Evolutionary conservation across 164 flowering plant genomes (phyloP), one percentile per base, ranked within the genome.

Genomic region (Magnolia sinica): DNA sequence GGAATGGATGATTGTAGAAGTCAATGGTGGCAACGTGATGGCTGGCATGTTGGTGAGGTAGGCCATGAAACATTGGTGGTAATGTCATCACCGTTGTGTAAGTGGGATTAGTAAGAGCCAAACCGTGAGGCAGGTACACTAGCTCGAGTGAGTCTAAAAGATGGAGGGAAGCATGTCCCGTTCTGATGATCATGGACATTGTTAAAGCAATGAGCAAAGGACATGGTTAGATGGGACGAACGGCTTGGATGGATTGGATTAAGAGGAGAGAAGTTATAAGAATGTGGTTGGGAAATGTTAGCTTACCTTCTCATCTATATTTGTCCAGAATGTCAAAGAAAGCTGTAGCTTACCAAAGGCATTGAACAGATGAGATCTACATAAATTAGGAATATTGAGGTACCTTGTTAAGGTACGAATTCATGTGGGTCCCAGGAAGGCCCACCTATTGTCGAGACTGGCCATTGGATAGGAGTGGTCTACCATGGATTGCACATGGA

Each of bases 11-110:
- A 27, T 27, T 1, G 29, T 27, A 27, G 29, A 27, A 27, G 8
- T 19, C 68, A 65, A 65, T 65, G 68, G 68, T 19, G 68, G 68
- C 68, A 65, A 65, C 11, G 68, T 65, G 20, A 65, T 68, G 18
- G 18, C 13, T 68, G 18, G 49, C 68, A 29, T 68, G 7, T 22
- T 19, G 68, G 68, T 19, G 68, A n/a, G 20, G 70, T 8, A 8
- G 70, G 70, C 45, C 7, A 29, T 27, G 14, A 31, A 10, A 13
- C 49, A 68, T 8, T 68, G 16, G 70, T 1, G 45, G 49, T 18
- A 8, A 29, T 11, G 45, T 20, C 16, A 55, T 11, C 61, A 16
- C 13, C 18, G 61, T 55, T 55, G 61, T 3, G 11, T 55, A 3
- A 3, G 61, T 16, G 8, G 24, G 68, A 10, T n/a, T 64, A 4